These are phyloP conservation scores for Penicillium maclennaniae DNA, from an alignment of 495 filamentous ascomycete species.

Conservation along the genomic window DNA sequence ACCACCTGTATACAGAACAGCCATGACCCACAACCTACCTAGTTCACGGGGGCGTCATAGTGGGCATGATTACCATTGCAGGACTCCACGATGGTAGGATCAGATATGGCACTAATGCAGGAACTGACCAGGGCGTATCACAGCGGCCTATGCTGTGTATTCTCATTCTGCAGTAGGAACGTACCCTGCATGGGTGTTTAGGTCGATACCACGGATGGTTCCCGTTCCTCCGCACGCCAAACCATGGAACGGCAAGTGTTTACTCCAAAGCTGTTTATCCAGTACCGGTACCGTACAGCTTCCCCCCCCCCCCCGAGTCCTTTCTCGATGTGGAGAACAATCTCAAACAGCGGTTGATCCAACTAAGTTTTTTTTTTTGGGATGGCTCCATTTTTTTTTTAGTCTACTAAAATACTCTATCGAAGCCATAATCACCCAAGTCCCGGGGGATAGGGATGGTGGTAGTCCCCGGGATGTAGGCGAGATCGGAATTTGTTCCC, in stretches of 20 bases:
- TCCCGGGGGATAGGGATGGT: not conserved
- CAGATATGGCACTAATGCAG: conserved; percentile 42
- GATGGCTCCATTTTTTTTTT: not conserved
- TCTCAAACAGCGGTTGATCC: conserved; percentile 14
- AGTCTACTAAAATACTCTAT: not conserved
- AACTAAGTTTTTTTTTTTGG: not conserved
- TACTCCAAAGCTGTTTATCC: not conserved
- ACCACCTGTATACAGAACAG: not conserved
- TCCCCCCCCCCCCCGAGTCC: too few species aligned
- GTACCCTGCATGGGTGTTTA: not conserved
- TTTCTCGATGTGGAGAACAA: not conserved
- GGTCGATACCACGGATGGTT: not conserved
- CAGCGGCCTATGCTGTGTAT: not conserved
- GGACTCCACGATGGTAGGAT: conserved; percentile 11
- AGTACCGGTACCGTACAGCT: not conserved
- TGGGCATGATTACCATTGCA: conserved; percentile 21
- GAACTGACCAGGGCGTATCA: conserved; percentile 29
- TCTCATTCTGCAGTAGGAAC: not conserved
- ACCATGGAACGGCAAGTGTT: conserved; percentile 8
- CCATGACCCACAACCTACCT: not conserved
- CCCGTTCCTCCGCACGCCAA: conserved; percentile 6
- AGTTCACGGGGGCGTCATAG: not conserved
- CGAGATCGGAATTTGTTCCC: not conserved
- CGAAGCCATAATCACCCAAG: not conserved
- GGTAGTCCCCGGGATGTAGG: not conserved